Percentiles rank a stretch among this genome's conserved stretches.
phyloP scores from a whole-genome alignment of 2,329 filamentous ascomycete genomes.

The Alternaria gaisen region DNA sequence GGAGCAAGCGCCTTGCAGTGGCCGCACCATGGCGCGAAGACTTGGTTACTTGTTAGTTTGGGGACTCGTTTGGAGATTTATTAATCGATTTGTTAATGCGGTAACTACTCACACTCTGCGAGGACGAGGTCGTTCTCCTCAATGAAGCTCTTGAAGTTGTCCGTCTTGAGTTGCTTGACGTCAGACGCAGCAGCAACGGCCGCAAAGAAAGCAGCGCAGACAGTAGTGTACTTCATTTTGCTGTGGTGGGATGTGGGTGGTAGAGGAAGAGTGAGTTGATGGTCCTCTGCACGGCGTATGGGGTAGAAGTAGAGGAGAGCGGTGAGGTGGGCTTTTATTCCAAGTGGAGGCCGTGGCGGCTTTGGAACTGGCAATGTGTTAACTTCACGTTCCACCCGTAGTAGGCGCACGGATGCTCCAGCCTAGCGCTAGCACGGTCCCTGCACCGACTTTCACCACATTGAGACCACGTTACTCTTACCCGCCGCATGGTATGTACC shows the following conservation, averaged over 20 bases:
- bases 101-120: slow-evolving; percentile 81
- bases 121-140: slow-evolving; percentile 87
- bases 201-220: slow-evolving; percentile 56
- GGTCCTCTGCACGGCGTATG: slow-evolving; percentile 31
- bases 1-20: slow-evolving; percentile 98
- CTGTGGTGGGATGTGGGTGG: slow-evolving; percentile 20
- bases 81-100: background rate
- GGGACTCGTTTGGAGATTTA: background rate
- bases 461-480: slow-evolving; percentile 35
- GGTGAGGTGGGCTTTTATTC: slow-evolving; percentile 31
- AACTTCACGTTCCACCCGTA: background rate
- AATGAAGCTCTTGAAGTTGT: slow-evolving; percentile 87
- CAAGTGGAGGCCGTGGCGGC: slow-evolving; percentile 32
- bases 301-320: slow-evolving; percentile 27
- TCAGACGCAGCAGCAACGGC: slow-evolving; percentile 76
- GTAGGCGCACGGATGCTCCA: slow-evolving; percentile 1
- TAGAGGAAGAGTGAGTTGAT: slow-evolving; percentile 8
- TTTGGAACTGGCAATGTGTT: too few relatives aligned
- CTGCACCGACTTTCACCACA: slow-evolving; percentile 12
- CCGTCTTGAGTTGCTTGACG: slow-evolving; percentile 83
- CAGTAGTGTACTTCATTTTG: slow-evolving; percentile 49
- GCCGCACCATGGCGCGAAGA: slow-evolving; percentile 96
- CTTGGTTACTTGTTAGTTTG: slow-evolving; percentile 59
- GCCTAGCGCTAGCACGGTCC: slow-evolving; percentile 13
- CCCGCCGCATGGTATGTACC: slow-evolving; percentile 14